phyloP scores from a whole-genome alignment of 116 monocot genomes.

The Thalassia testudinum region DNA sequence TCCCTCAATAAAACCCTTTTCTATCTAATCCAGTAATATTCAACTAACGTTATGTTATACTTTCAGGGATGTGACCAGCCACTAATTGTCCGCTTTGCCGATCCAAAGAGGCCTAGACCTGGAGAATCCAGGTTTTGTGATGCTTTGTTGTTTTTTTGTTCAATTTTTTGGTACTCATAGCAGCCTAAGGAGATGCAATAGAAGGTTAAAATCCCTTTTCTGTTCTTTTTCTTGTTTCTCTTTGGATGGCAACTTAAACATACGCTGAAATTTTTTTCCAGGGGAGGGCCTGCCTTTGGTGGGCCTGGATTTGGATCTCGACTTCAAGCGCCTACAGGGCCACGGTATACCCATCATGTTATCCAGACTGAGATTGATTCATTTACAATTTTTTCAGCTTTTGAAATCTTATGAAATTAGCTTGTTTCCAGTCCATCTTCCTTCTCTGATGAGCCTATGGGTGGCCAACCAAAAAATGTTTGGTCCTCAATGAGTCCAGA shows the following conservation, averaged over 20 bases:
- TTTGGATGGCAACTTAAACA: background rate
- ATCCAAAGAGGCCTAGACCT: constrained; percentile 56
- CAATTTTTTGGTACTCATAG: background rate
- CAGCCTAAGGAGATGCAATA: background rate
- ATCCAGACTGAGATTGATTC: no score
- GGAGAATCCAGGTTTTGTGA: constrained; percentile 38
- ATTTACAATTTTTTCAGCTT: no score
- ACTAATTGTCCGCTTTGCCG: constrained; percentile 60
- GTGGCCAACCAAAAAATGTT: constrained; percentile 31
- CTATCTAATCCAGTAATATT: background rate
- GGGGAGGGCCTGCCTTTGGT: constrained; percentile 76
- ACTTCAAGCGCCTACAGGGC: constrained; percentile 14
- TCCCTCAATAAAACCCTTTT: background rate
- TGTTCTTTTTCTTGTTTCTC: background rate
- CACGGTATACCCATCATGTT: no score
- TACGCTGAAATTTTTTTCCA: constrained; percentile 3
- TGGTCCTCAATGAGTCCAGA: constrained; percentile 44
- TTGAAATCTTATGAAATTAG: background rate
- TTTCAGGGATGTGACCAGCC: constrained; percentile 57
- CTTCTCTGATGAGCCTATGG: constrained; percentile 24
- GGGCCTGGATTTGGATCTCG: constrained; percentile 77
- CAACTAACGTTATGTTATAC: background rate
- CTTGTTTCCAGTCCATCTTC: constrained; percentile 11
- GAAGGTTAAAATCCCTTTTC: background rate
- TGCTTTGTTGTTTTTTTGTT: background rate